Evolutionary conservation across 108 stramenopile genomes (phyloP), one percentile per base, ranked within the genome.

Genomic region (Pseudonitzschia multistriata): DNA sequence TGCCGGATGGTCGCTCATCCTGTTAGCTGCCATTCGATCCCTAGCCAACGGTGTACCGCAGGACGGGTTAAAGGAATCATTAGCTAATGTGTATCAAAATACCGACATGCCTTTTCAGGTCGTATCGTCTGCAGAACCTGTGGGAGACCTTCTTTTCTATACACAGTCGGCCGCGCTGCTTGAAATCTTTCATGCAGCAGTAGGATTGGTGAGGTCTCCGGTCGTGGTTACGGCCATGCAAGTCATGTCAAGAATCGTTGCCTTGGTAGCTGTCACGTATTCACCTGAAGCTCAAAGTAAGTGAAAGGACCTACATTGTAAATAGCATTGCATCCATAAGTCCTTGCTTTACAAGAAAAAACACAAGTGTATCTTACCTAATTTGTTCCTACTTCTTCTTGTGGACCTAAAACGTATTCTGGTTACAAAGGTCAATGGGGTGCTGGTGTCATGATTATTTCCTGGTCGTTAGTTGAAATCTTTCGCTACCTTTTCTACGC

Each of bases 401-500:
- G 42, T 8, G 37, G 37, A 8, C 42, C 15, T 17, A 45, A 45
- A 13, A 55, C 11, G 11, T 37, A 37, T 37, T 37, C 8, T 37
- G 5, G 37, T 37, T 37, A 5, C 25, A 14, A 66, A 88, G 83
- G 69, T 25, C 91, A 93, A 82, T 94, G 80, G 86, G 91, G 90
- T 62, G 82, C 90, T 52, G 86, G 89, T 27, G 66, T 97, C 7
- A 94, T 96, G 95, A 87, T 93, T 33, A 54, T 92, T 22, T 87
- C 88, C 21, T 97, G 96, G 97, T 67, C 93, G 0, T 52, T 84
- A 30, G 96, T 96, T 5, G 96, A 96, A 76, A 91, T 96, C 30
- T 89, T 92, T 28, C 96, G 98, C 24, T 99, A 99, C 85, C 78
- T 93, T 5, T 99, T 98, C 72, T 98, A 98, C 76, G 76, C 94